Base-by-base conservation (phyloP, 164 flowering plant species). In the Tinospora cordifolia region DNA sequence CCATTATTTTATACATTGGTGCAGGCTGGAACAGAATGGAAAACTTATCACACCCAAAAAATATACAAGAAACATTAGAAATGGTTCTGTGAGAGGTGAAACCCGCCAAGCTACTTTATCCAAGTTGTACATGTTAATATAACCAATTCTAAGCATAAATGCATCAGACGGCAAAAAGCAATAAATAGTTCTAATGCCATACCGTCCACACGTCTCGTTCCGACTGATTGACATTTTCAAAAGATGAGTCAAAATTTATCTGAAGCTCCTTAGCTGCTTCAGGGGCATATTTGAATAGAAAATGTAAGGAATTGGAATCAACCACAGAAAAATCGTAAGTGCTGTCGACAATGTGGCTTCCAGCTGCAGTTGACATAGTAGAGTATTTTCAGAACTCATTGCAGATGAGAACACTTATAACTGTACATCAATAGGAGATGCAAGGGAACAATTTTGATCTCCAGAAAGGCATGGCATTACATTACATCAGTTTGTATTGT, bases 261-360 rank as follows among this genome's bases (percentile, higher is more conserved):
- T 83, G 74, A 76, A 92, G 82, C 74, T 84, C 85, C 64, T 83
- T 83, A 39, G 92, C 91, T 54, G 81, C 91, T 70, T 87, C 88
- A 73, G 92, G 97, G 58, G 95, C 86, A 79, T 90, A 60, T 70
- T 92, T 87, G 82, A 90, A 90, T 69, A 94, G 78, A 81, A 91
- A 94, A 63, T 39, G 67, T 39, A 92, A 78, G 36, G 97, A 81
- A 81, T 94, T 94, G 79, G 99, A 84, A 79, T 94, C 99, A 40
- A 92, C 86, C 9, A 89, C 91, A 71, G 91, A 78, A 74, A 94
- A 79, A 73, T 90, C 93, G 68, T 85, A 90, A 75, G 83, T 94
- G 64, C 93, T 83, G 13, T 86, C 88, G 76, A 79, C 62, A 69
- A 92, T 66, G 41, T 68, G 75, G 67, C 71, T 79, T 71, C 79